Evolutionary conservation across 1,139 yeast species (phyloP), one percentile per base, ranked within the genome.

Genomic region (Zygosaccharomyces sapae): DNA sequence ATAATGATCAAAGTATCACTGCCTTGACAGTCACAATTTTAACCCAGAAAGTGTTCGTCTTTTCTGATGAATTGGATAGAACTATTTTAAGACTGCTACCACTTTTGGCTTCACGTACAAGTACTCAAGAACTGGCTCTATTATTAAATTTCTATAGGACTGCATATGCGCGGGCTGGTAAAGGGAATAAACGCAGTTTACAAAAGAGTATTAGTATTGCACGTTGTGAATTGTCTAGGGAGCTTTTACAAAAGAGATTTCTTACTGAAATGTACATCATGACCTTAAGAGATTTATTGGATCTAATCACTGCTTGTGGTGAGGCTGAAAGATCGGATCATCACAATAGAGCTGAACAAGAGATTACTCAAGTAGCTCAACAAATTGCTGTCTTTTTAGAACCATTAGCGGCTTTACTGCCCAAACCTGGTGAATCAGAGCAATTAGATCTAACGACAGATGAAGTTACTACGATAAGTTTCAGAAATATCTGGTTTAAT

Each of bases 401-500:
- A 40, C 96, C 97, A 0, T 71, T 92, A 55, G 94, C 97, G 0
- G 75, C 71, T 25, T 69, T 89, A 35, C 72, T 89, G 47, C 96
- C 97, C 2, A 69, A 73, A 38, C 72, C 75, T 10, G 73, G 74
- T 31, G 34, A 31, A 8, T 66, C 68, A 18, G 70, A 69, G 2
- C 74, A 80, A 1, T 60, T 69, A 19, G 67, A 68, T 10, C 42
- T 76, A 62, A 47, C 55, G 12, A 49, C 55, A 9, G 68, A 67
- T 46, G 65, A 64, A 33, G 55, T 51, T 1, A 49, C 63, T 3
- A 61, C 68, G 4, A 61, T 56, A 36, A 74, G 83, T 49, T 88
- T 90, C 70, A 79, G 95, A 61, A 86, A 92, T 65, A 81, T 88
- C 43, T 94, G 99, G 99, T 89, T 86, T 65, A 92, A 90, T 61